Evolutionary conservation across 495 filamentous ascomycete species (phyloP).

Genomic region (Penicillium egyptiacum): DNA sequence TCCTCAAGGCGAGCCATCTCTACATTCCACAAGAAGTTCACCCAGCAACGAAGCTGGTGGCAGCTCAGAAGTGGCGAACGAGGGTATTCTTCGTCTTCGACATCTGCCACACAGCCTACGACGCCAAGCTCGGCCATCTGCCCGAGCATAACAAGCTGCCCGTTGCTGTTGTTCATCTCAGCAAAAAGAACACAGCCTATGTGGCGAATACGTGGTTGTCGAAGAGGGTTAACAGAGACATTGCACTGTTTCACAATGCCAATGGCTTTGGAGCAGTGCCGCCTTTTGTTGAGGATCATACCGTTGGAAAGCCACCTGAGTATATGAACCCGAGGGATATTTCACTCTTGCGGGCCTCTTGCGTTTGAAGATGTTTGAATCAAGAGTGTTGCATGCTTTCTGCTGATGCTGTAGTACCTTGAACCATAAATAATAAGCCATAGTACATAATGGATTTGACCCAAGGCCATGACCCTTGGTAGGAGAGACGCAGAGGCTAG

Average conservation of each 20-base stretch:
- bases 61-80: constrained; percentile 28
- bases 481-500: constrained; percentile 24
- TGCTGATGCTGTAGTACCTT: constrained; percentile 13
- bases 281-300: constrained; percentile 29
- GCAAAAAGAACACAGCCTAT: constrained; percentile 30
- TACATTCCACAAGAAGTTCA: not conserved
- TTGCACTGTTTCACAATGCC: constrained; percentile 30
- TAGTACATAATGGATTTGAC: constrained; percentile 7
- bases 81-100: constrained; percentile 31
- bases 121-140: constrained; percentile 28
- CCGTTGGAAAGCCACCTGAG: constrained; percentile 22
- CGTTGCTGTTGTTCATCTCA: constrained; percentile 28
- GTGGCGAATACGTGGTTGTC: constrained; percentile 24
- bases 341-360: constrained; percentile 21
- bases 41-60: constrained; percentile 19
- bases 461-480: constrained; percentile 18
- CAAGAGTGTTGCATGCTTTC: not conserved
- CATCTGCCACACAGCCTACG: constrained; percentile 26
- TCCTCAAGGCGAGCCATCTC: constrained; percentile 18
- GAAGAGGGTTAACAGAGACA: constrained; percentile 27
- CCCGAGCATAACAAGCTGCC: constrained; percentile 30
- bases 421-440: constrained; percentile 12
- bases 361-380: constrained; percentile 7
- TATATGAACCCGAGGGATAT: constrained; percentile 29
- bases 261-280: constrained; percentile 28